phyloP scores from a whole-genome alignment of 2,329 filamentous ascomycete genomes.

The Ploettnerulaceae sp. region DNA sequence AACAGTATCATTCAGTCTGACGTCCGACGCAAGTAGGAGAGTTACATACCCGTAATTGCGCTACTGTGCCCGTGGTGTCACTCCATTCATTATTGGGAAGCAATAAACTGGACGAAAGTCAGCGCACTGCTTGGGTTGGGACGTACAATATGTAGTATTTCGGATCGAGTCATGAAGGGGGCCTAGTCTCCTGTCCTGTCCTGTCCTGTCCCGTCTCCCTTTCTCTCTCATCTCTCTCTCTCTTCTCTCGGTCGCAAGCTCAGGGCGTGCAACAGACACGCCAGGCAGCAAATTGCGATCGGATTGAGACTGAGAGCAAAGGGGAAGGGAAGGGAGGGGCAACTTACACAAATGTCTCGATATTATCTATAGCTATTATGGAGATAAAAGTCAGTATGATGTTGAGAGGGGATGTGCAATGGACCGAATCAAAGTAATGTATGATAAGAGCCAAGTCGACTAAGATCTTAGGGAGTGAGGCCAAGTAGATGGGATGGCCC shows the following conservation, averaged over 20 bases:
- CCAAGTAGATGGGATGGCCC: background rate
- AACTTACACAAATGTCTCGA: conserved; percentile 31
- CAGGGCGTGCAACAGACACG: background rate
- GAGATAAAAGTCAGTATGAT: conserved; percentile 3
- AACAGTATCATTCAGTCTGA: conserved; percentile 12
- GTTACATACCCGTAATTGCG: conserved; percentile 27
- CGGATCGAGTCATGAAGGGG: no score
- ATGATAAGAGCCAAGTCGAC: background rate
- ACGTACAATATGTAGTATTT: no score
- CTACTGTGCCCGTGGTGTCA: conserved; percentile 15
- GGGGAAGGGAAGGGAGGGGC: background rate
- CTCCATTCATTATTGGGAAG: conserved; percentile 32
- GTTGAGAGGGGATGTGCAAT: no score
- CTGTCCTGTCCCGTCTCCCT: no score
- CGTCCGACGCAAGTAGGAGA: background rate
- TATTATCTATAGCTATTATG: conserved; percentile 26
- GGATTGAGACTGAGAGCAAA: background rate
- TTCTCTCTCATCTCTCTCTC: no score
- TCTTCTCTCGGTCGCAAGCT: background rate
- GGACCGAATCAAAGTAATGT: no score
- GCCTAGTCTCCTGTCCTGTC: no score
- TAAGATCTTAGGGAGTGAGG: no score
- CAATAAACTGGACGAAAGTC: conserved; percentile 24
- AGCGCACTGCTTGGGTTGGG: conserved; percentile 16
- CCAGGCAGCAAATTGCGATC: no score